Conservation (phyloP, 345 rosid genomes). For the Capsella bursapastoris region DNA sequence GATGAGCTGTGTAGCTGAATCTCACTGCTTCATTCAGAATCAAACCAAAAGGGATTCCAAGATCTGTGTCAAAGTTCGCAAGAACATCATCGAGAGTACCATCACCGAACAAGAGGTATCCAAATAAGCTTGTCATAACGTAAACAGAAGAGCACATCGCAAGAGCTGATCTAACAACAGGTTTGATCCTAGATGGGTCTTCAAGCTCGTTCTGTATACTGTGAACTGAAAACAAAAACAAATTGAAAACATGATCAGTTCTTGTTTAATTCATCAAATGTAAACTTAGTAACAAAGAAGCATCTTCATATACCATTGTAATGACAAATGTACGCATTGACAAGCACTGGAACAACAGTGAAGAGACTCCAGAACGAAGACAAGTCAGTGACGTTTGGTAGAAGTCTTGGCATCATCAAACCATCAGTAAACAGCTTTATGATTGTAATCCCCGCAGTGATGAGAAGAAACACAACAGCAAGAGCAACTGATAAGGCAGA, state of each 20-base stretch:
- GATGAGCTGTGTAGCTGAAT: conserved; percentile 83
- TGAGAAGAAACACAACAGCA: conserved; percentile 80
- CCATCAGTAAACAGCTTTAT: conserved; percentile 67
- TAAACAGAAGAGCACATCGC: conserved; percentile 76
- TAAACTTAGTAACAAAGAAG: background rate
- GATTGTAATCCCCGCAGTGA: conserved; percentile 70
- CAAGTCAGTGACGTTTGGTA: conserved; percentile 73
- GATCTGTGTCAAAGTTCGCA: conserved; percentile 82
- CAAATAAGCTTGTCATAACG: conserved; percentile 77
- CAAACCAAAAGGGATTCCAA: conserved; percentile 76
- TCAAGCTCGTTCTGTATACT: conserved; percentile 84
- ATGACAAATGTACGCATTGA: conserved; percentile 90
- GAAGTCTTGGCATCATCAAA: conserved; percentile 73
- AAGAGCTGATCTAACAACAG: conserved; percentile 77
- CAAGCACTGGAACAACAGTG: conserved; percentile 89
- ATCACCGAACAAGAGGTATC: conserved; percentile 89
- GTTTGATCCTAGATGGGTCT: conserved; percentile 66
- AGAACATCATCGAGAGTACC: conserved; percentile 83
- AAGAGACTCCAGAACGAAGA: conserved; percentile 80
- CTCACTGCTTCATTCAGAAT: conserved; percentile 81
- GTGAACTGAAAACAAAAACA: conserved; percentile 66
- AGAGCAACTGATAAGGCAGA: conserved; percentile 85
- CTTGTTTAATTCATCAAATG: background rate
- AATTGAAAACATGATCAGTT: background rate
- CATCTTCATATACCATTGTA: conserved; percentile 62